Evolutionary conservation across 2,329 filamentous ascomycete genomes (phyloP).

Genomic region (Penicillium rolfsii): DNA sequence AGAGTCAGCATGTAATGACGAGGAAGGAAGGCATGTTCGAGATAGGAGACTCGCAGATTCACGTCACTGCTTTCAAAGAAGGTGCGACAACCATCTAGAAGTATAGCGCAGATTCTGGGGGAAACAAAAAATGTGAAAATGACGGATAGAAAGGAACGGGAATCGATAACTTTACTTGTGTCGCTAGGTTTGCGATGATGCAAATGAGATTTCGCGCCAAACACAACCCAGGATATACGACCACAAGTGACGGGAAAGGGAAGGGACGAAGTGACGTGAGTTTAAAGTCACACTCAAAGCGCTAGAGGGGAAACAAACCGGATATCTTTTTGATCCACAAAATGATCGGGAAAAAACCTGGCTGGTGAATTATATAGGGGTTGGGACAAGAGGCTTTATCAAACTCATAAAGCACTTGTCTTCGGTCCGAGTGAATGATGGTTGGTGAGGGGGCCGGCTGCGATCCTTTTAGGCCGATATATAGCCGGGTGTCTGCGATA

Average conservation of each 20-base stretch:
- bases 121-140: not conserved
- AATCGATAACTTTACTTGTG: not conserved
- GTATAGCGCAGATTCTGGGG: not conserved
- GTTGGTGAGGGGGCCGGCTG: conserved; percentile 8
- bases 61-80: not conserved
- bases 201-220: no score
- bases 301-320: not conserved
- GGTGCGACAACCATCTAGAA: not conserved
- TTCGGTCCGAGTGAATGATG: conserved; percentile 20
- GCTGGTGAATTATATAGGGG: conserved; percentile 12
- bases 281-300: not conserved
- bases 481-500: conserved; percentile 15
- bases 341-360: conserved; percentile 4
- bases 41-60: not conserved
- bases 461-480: conserved; percentile 13
- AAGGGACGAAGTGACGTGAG: not conserved
- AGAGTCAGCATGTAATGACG: not conserved
- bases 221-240: no score
- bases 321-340: conserved; percentile 13
- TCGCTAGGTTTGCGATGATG: no score
- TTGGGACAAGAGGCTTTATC: not conserved
- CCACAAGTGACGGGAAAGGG: not conserved
- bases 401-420: conserved; percentile 23
- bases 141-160: not conserved
- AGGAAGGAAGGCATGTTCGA: not conserved